A percentile compares a stretch with the other conserved stretches of the same genome.
Conservation (phyloP, 2,329 filamentous ascomycete species). For the Trichoderma cornu-damae region DNA sequence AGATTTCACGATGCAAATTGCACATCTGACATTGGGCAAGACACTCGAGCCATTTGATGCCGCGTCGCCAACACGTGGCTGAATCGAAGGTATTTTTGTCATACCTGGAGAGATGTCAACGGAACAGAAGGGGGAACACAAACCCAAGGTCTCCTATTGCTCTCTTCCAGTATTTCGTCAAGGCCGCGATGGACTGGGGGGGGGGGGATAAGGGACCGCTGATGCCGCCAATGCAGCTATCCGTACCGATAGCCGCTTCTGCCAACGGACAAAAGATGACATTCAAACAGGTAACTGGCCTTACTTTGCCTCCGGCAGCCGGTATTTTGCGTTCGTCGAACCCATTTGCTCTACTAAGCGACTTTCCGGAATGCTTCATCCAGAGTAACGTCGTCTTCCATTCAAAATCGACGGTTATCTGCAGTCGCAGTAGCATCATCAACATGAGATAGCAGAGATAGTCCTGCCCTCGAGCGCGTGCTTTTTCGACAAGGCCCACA, state of each 20-base stretch:
- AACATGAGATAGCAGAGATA: constrained; percentile 16
- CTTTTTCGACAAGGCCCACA: neutral
- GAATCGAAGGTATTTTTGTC: constrained; percentile 4
- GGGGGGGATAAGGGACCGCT: neutral
- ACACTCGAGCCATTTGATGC: constrained; percentile 3
- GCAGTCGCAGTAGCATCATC: constrained; percentile 14
- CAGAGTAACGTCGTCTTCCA: constrained; percentile 17
- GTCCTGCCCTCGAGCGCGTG: neutral
- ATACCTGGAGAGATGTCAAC: constrained; percentile 9
- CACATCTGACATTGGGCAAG: neutral
- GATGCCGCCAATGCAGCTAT: constrained; percentile 15
- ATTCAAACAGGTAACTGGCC: constrained; percentile 11
- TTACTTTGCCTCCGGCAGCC: constrained; percentile 9
- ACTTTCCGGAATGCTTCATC: constrained; percentile 16
- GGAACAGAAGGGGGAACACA: constrained; percentile 9
- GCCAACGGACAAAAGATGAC: constrained; percentile 3
- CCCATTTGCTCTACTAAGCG: constrained; percentile 17
- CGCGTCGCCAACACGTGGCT: constrained; percentile 9
- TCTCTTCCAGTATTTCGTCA: neutral
- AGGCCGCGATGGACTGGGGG: neutral
- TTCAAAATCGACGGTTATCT: constrained; percentile 5
- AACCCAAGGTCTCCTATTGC: neutral
- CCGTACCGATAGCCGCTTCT: constrained; percentile 9
- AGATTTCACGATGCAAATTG: neutral
- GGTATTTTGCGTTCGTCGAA: constrained; percentile 18